Base-by-base conservation (phyloP, 2,329 filamentous ascomycete genomes). In the Aspergillus sp. region DNA sequence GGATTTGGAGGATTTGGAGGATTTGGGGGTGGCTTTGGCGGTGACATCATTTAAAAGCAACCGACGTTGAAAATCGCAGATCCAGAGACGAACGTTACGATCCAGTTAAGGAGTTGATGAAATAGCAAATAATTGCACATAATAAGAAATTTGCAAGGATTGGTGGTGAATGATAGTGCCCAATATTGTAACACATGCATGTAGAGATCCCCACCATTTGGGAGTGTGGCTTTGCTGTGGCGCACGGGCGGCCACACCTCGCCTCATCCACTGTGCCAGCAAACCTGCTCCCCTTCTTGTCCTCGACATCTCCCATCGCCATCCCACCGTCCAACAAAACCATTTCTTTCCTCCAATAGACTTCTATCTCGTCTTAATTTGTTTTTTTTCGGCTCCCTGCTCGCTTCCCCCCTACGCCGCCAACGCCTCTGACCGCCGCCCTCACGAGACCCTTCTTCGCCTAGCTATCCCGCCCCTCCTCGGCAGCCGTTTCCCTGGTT, bases 1-100 rank as follows among this genome's bases (percentile, higher is more conserved):
- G 74, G 77, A 11, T 70, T 72, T 65, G 73, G 73, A 52, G 74
- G 74, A 0, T 87, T 71, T 52, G 70, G 76, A 52, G 74, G 77
- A 11, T 69, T 72, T 66, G 73, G 73, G 54, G 74, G 74, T 33
- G 45, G 45, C 1, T 87, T 73, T 66, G 73, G 73, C 55, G 74
- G 74, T 63, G 73, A 73, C 62, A 76, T 77, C 57, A 76, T 77
- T 56, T 77, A 68, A 55, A 8, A 31, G 27, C 27, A 8, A 31
- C 27, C 27, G 9, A 11, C 27, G 1, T 31, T 9, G 27, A 31
- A 31, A 31, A 31, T 31, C 27, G 9, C 27, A 31, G 27, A 31
- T 11, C 4, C 27, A 31, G 27, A 31, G 9, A 31, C 27, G 27
- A 31, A 31, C 6, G 27, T 11, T 31, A 31, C 4, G 27, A 31